Conservation (phyloP, 208 protist genomes). For the Leishmania arabica region DNA sequence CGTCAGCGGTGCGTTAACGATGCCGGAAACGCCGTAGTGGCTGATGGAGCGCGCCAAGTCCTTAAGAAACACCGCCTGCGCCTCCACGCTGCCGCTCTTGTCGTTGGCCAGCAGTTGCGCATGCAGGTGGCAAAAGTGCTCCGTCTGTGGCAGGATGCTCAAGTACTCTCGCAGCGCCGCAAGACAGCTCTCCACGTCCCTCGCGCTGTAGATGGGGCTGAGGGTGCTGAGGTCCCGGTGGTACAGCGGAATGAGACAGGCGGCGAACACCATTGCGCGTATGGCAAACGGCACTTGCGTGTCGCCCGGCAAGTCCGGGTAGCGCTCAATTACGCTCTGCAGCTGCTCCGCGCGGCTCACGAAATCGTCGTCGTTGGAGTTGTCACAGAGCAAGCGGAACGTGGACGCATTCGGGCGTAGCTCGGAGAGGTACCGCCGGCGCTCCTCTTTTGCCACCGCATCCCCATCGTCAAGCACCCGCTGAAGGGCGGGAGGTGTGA, state of each 20-base stretch:
- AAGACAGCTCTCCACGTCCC: conserved; percentile 31
- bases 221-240: conserved; percentile 28
- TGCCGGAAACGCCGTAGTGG: conserved; percentile 15
- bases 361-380: conserved; percentile 46
- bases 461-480: not conserved
- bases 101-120: conserved; percentile 62
- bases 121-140: conserved; percentile 67
- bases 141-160: conserved; percentile 40
- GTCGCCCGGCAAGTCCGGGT: conserved; percentile 32
- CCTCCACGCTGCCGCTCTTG: conserved; percentile 31
- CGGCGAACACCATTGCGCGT: conserved; percentile 56
- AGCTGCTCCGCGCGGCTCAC: conserved; percentile 35
- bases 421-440: conserved; percentile 15
- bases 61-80: conserved; percentile 44
- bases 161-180: conserved; percentile 34
- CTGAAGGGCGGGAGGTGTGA: conserved; percentile 33
- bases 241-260: conserved; percentile 51
- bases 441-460: conserved; percentile 5
- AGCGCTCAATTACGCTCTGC: conserved; percentile 31
- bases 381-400: conserved; percentile 31
- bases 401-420: conserved; percentile 30
- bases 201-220: conserved; percentile 30
- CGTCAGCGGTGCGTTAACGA: conserved; percentile 35
- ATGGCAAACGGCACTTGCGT: conserved; percentile 49
- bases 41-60: conserved; percentile 42